These are phyloP conservation scores for Chaetoceros tenuissimus DNA, from an alignment of 108 stramenopile species.

Conservation along the genomic window DNA sequence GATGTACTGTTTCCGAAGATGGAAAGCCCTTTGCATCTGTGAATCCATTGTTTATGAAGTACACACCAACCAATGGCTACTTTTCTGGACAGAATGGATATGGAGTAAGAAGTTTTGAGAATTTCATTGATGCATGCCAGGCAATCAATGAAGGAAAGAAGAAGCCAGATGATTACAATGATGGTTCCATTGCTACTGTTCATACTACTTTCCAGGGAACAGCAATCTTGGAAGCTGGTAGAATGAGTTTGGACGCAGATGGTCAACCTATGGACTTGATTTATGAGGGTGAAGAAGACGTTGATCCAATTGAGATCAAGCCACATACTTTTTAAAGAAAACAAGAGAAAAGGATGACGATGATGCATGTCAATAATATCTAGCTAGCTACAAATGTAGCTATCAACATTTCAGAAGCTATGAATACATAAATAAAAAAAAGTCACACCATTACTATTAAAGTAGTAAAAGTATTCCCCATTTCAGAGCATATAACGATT, in stretches of 20 bases:
- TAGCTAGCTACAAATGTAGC: too few relatives aligned
- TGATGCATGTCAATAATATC: neutral
- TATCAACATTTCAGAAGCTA: too few relatives aligned
- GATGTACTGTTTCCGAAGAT: conserved; percentile 90
- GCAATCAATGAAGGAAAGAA: conserved; percentile 47
- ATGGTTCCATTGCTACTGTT: conserved; percentile 88
- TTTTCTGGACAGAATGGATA: conserved; percentile 96
- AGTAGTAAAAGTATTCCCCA: too few relatives aligned
- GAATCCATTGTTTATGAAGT: conserved; percentile 99
- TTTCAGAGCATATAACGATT: too few relatives aligned
- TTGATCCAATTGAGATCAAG: conserved; percentile 44
- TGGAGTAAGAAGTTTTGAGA: conserved; percentile 91
- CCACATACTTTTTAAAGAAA: conserved; percentile 44
- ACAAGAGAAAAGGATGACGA: neutral
- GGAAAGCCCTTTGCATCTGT: conserved; percentile 80
- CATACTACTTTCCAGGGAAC: conserved; percentile 93
- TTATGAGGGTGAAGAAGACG: conserved; percentile 53
- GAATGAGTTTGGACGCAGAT: conserved; percentile 80
- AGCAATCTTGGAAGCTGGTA: conserved; percentile 96
- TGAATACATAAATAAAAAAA: too few relatives aligned
- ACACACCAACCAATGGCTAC: conserved; percentile 90
- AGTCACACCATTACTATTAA: too few relatives aligned
- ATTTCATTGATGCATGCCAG: conserved; percentile 64
- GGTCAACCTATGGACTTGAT: conserved; percentile 84
- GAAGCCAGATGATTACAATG: conserved; percentile 71